phyloP scores from a whole-genome alignment of 2,329 filamentous ascomycete genomes.

The Exophiala aquamarina region DNA sequence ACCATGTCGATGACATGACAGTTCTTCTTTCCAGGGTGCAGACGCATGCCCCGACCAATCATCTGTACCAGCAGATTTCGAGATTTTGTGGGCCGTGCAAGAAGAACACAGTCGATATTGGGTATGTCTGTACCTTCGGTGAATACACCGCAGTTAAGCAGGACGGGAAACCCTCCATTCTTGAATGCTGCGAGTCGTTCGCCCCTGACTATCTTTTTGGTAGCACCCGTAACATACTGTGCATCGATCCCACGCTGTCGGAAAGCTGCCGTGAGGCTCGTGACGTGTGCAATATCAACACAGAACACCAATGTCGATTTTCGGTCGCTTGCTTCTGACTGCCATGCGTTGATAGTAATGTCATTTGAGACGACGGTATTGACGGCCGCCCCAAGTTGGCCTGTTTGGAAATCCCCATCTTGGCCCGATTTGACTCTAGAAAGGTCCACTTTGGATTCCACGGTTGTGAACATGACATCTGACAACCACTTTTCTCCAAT shows the following conservation, averaged over 20 bases:
- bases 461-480: conserved; percentile 90
- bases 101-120: conserved; percentile 89
- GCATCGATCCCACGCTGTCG: conserved; percentile 77
- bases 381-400: conserved; percentile 76
- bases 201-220: conserved; percentile 66
- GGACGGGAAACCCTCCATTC: conserved; percentile 73
- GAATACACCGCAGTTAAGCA: conserved; percentile 94
- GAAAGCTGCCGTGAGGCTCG: conserved; percentile 72
- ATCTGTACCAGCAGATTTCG: conserved; percentile 95
- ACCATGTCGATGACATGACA: conserved; percentile 98
- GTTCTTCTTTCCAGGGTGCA: conserved; percentile 76
- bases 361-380: conserved; percentile 82
- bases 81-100: conserved; percentile 85
- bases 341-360: conserved; percentile 82
- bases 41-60: conserved; percentile 90
- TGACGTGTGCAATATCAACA: conserved; percentile 82
- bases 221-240: conserved; percentile 81
- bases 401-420: conserved; percentile 76
- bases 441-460: conserved; percentile 78
- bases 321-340: conserved; percentile 68
- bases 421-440: conserved; percentile 63
- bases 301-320: conserved; percentile 93
- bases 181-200: conserved; percentile 75
- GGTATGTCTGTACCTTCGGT: conserved; percentile 98
- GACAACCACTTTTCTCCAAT: conserved; percentile 90